Base-by-base conservation (phyloP, 192 early-diverging fungal species). In the Phlyctochytrium arcticum region DNA sequence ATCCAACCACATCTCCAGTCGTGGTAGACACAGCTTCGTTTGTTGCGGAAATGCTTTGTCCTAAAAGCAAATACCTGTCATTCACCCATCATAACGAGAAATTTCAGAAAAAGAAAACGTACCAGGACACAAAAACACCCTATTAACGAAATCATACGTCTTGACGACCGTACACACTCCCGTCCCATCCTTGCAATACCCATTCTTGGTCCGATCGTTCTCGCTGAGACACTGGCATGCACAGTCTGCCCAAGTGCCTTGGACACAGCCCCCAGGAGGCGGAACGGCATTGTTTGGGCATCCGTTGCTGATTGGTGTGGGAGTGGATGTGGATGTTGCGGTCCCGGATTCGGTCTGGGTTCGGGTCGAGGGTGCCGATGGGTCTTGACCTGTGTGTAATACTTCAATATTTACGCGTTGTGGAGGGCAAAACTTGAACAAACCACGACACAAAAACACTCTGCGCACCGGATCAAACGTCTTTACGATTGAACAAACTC, bases 81-180 rank as follows among this genome's bases (percentile, higher is more conserved):
- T n/a, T n/a, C n/a, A n/a, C n/a, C n/a, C n/a, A n/a, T n/a, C n/a
- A n/a, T n/a, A n/a, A n/a, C n/a, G n/a, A n/a, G n/a, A n/a, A n/a
- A n/a, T n/a, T n/a, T n/a, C n/a, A 61, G 44, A 44, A 9, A 31
- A 37, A 57, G 33, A 57, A 36, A 32, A 58, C 72, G 57, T 36
- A 74, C 72, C 72, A 58, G 57, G 57, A 36, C 57, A 58, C 37
- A 58, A 58, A 64, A 74, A 67, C 57, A 69, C 42, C 39, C 57
- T 48, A 31, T 73, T 67, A n/a, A 61, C 65, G 47, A 58, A 58
- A 24, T 53, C 65, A 36, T 58, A 58, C 0, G 32, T 24, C 37
- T 58, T 58, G 5, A 58, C 34, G 1, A 58, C 23, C 17, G 34
- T 58, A 36, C 57, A 58, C 6, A 19, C 36, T 30, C 57, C 57